Conservation (phyloP, 345 rosid genomes). For the Populus tremula region DNA sequence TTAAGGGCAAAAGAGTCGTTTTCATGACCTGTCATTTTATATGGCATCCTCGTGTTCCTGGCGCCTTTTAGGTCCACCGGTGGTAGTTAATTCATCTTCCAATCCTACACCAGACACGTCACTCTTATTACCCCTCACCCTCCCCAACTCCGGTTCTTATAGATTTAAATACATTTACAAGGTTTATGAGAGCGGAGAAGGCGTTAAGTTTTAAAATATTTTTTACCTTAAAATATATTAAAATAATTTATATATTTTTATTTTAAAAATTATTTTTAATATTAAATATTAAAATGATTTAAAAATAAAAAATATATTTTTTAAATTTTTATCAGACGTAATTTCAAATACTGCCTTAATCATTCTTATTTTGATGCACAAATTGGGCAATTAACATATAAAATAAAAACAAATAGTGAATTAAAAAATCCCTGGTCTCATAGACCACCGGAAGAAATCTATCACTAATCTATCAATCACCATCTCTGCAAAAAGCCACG, state of each 20-base stretch:
- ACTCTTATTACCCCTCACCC: neutral
- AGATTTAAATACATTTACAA: too few species aligned
- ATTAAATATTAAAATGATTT: too few species aligned
- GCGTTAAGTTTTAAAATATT: too few species aligned
- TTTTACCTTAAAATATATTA: neutral
- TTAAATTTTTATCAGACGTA: too few species aligned
- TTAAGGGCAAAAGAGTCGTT: neutral
- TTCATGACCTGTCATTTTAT: neutral
- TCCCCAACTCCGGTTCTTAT: neutral
- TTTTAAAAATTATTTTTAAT: too few species aligned
- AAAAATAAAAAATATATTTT: too few species aligned
- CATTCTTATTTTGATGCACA: neutral
- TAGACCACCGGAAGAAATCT: neutral
- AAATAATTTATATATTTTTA: too few species aligned
- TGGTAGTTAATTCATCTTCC: neutral
- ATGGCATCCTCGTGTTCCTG: neutral
- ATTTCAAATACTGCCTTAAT: too few species aligned
- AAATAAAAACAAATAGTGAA: too few species aligned
- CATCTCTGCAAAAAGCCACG: neutral
- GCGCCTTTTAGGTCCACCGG: neutral
- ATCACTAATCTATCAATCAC: neutral
- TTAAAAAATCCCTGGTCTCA: neutral
- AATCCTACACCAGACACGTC: neutral
- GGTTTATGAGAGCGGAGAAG: too few species aligned
- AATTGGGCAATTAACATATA: too few species aligned